Evolutionary conservation across 169 alveolate species (phyloP), one percentile per base, ranked within the genome.

Genomic region (Eimeria sp.): DNA sequence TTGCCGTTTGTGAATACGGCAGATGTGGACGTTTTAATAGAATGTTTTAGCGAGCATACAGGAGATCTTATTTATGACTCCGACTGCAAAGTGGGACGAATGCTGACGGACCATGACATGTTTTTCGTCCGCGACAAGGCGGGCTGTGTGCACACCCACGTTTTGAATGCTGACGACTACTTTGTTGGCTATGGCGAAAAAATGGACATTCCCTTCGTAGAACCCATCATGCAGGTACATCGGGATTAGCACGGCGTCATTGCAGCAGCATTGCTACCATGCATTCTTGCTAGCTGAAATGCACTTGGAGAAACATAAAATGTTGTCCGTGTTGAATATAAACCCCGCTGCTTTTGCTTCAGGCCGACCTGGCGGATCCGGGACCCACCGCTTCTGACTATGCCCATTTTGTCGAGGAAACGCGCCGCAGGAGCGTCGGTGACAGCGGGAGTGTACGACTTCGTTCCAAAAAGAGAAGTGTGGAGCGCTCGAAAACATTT

Each of bases 61-160:
- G 95, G 95, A 4, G 95, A 92, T 43, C 91, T 92, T 14, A 54
- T 92, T 18, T 92, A 78, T 61, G 95, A 92, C 92, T 86, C 84
- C 54, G 95, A 92, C 91, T 75, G 84, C 43, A 73, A 16, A 30
- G 92, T 72, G 30, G 95, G 95, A 27, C 70, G 95, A 57, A 57
- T 65, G 83, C 90, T 92, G 73, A 76, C 84, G 22, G 95, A 92
- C 72, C 95, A 92, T 22, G 95, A 92, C 27, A 34, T 92, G 86
- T 92, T 78, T 57, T 78, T 78, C 45, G 86, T 92, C 54, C 65
- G 84, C 16, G 73, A 76, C 84, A 45, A 51, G 6, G 54, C 83
- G 30, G 86, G 73, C 13, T 67, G 16, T 45, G 83, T 90, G 5
- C 34, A 61, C 89, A 75, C 83, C 45, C 95, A 90, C 82, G 70